Base-by-base conservation (phyloP, 805 yeast species). In the Candida pseudofarinosa region DNA sequence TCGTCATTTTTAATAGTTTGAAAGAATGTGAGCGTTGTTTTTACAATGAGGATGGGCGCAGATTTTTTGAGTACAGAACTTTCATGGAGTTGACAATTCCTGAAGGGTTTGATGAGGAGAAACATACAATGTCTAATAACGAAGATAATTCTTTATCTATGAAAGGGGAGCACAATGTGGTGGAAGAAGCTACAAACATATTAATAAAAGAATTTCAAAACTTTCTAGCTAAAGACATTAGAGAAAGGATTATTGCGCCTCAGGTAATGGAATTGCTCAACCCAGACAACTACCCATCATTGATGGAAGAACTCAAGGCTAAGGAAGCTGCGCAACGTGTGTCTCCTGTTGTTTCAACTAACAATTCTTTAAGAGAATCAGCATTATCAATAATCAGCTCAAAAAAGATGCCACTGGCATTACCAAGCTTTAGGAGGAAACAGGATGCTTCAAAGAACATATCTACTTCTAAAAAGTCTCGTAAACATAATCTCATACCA, bases 211-310 rank as follows among this genome's bases (percentile, higher is more conserved):
- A 88, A 49, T 71, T 88, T 39, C 79, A 78, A 45, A 65, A 69
- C 8, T 80, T 81, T 37, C 59, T 88, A 36, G 65, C 80, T 16
- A 83, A 83, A 46, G 95, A 88, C 62, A 76, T 88, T 18, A 71
- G 85, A 50, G 91, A 81, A 53, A 76, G 88, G 46, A 63, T 85
- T 3, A 74, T 87, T 18, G 89, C 85, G 0, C 88, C 93, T 0
- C 70, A 74, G 1, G 76, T 88, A 14, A 68, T 85, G 41, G 81
- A 81, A 23, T 62, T 75, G 15, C 67, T 88, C 49, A 74, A 77
- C 43, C 81, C 80, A 33, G 77, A 75, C 3, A 74, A 73, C 32
- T 83, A 76, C 54, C 84, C 87, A 1, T 75, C 72, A 3, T 56
- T 69, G 15, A 54, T 69, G 19, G 56, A 60, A 34, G 70, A 63